phyloP scores from a whole-genome alignment of 768 basidiomycete species.

The Vararia minispora region DNA sequence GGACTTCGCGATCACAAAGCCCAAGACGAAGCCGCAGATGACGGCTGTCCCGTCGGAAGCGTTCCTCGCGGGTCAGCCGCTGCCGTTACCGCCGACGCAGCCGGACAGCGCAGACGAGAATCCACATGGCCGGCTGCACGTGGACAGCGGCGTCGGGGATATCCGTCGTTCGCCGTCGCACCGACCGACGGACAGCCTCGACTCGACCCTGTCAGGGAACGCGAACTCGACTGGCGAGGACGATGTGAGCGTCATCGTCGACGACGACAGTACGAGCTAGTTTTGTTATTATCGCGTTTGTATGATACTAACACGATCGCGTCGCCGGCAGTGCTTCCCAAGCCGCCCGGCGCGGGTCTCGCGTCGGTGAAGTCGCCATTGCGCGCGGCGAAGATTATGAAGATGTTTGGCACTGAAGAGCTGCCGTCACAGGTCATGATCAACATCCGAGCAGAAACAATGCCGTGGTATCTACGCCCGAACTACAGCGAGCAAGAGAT shows the following conservation, averaged over 20 bases:
- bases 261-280: constrained; percentile 18
- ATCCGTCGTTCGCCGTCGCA: too few species aligned
- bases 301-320: neutral
- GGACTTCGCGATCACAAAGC: constrained; percentile 35
- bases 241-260: too few species aligned
- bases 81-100: too few species aligned
- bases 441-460: constrained; percentile 28
- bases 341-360: neutral
- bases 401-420: constrained; percentile 53
- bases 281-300: too few species aligned
- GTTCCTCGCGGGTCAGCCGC: too few species aligned
- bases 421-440: constrained; percentile 33
- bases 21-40: constrained; percentile 23
- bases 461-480: constrained; percentile 80
- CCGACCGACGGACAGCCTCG: too few species aligned
- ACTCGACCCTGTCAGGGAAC: too few species aligned
- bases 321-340: neutral
- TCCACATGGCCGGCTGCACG: too few species aligned
- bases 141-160: too few species aligned
- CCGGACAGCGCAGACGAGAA: too few species aligned
- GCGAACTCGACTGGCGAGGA: constrained; percentile 7
- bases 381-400: constrained; percentile 43
- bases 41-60: too few species aligned
- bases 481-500: constrained; percentile 76
- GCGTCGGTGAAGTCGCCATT: constrained; percentile 18